phyloP scores from a whole-genome alignment of 1,139 yeast species.

The Candida sp. region DNA sequence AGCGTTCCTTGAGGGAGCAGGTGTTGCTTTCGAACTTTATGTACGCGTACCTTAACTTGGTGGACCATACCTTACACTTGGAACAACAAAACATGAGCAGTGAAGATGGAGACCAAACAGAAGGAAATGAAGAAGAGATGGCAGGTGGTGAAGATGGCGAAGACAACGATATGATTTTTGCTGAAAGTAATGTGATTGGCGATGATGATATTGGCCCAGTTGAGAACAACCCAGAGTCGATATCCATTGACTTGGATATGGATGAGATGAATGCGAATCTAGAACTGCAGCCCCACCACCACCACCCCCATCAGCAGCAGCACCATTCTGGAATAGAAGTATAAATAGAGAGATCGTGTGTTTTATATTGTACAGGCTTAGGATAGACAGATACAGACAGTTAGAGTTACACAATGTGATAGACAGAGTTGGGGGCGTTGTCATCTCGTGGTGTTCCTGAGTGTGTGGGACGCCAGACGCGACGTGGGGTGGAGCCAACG shows the following conservation, averaged over 20 bases:
- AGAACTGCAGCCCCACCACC: not conserved
- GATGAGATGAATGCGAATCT: constrained; percentile 1
- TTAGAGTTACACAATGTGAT: not conserved
- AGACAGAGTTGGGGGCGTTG: not conserved
- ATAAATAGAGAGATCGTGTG: not conserved
- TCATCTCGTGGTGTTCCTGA: not conserved
- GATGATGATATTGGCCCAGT: constrained; percentile 9
- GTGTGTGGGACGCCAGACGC: no score
- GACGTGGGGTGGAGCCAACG: no score
- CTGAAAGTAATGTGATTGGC: constrained; percentile 1
- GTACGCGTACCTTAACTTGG: constrained; percentile 95
- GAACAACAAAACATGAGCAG: constrained; percentile 52
- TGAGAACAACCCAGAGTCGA: not conserved
- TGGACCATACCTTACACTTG: constrained; percentile 83
- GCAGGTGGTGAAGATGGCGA: constrained; percentile 12
- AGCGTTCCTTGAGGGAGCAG: constrained; percentile 89
- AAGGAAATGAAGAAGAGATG: constrained; percentile 11
- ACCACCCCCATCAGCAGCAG: not conserved
- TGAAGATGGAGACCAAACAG: constrained; percentile 15
- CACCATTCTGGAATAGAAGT: constrained; percentile 7
- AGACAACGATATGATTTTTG: constrained; percentile 6
- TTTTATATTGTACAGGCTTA: not conserved
- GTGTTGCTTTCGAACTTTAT: constrained; percentile 92
- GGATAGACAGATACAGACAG: not conserved
- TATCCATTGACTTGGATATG: constrained; percentile 13